Percentiles rank a stretch among this genome's conserved stretches.
Evolutionary conservation across 2,329 filamentous ascomycete genomes (phyloP).

Genomic region (Apiospora phragmitis): DNA sequence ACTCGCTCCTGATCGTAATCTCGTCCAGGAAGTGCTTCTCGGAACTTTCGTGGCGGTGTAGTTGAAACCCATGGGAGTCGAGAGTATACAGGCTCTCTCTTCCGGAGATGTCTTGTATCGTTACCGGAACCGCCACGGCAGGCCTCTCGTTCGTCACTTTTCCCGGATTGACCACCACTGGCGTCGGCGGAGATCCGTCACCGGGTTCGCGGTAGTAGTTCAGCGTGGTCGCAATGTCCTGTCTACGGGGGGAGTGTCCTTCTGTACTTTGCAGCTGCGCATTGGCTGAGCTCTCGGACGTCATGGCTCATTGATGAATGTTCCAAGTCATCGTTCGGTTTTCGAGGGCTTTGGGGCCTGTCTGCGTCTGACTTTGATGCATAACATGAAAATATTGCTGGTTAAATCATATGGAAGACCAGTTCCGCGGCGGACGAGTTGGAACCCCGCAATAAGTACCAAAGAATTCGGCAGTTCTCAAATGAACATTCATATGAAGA

Average conservation of each 20-base stretch:
- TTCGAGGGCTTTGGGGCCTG: neutral
- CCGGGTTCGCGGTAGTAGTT: constrained; percentile 42
- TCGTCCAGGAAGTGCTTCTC: constrained; percentile 52
- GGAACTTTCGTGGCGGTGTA: constrained; percentile 27
- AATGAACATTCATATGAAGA: neutral
- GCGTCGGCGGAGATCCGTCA: constrained; percentile 40
- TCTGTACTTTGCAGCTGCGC: neutral
- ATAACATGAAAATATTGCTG: neutral
- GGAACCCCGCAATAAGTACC: neutral
- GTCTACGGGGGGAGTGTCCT: neutral
- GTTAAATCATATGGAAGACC: neutral
- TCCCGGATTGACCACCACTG: constrained; percentile 32
- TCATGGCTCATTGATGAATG: neutral
- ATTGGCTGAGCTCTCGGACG: neutral
- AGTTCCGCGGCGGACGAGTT: neutral
- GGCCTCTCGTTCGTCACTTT: constrained; percentile 37
- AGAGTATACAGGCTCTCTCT: constrained; percentile 37
- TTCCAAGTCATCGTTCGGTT: neutral
- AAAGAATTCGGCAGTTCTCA: neutral
- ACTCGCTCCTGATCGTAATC: constrained; percentile 60
- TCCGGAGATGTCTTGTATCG: constrained; percentile 38
- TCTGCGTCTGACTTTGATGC: neutral
- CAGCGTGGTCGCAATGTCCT: constrained; percentile 36
- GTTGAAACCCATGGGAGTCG: constrained; percentile 41
- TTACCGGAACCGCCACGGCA: constrained; percentile 26